Evolutionary conservation across 2,329 filamentous ascomycete species (phyloP), one percentile per base, ranked within the genome.

Genomic region (Pezicula carpinea): DNA sequence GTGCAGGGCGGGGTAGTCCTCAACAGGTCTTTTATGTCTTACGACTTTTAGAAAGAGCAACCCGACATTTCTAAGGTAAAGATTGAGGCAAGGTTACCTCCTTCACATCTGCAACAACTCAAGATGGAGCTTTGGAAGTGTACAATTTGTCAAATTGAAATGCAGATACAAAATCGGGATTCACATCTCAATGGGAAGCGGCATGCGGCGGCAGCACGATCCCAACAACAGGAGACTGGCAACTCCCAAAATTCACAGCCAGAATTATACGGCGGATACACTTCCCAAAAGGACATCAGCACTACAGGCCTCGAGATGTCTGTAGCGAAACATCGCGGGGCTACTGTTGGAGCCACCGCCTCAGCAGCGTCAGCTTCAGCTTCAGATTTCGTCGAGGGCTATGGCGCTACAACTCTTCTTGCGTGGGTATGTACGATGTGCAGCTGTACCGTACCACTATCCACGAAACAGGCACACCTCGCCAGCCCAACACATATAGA

Each of bases 121-220:
- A 40, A 21, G 17, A 46, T 46, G 43, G 43, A 40, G 17, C 22
- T 22, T 33, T 46, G 43, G 43, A 39, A 14, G 29, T 46, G 43
- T 46, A 21, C n/a, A 13, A 32, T 46, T 14, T 46, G 43, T 29
- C 39, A 46, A 39, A 40, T 33, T 13, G 5, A 46, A 32, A 40
- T 46, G 26, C 7, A 22, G 22, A 32, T 40, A 13, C 43, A 21
- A 39, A 39, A 14, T 33, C 43, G 43, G 6, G 34, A 40, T 32
- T 40, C 35, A 23, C 43, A 46, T 29, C 35, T 46, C 35, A 31
- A 34, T 46, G 43, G 43, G 33, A 39, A 22, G 3, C 43, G 35
- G 39, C 43, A 46, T 33, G 35, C 35, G 22, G n/a, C 33, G 26
- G n/a, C 23, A 21, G 21, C 23, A 39, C 43, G 33, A 17, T 44